Evolutionary conservation across 139 green algal genomes (phyloP).

Genomic region (Astrephomene gubernaculifera): DNA sequence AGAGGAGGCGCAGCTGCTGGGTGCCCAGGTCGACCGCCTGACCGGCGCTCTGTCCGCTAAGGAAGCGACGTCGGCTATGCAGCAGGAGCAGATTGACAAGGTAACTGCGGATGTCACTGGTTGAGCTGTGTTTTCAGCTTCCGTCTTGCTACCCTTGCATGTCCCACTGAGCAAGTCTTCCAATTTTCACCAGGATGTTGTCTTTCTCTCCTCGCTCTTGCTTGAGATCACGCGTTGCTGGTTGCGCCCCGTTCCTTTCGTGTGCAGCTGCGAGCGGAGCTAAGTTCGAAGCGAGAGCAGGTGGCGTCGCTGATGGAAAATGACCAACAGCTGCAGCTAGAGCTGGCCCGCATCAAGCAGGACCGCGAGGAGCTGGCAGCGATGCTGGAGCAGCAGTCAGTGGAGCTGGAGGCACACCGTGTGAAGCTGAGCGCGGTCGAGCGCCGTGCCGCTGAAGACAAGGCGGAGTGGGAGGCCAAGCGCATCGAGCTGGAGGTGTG

Average conservation of each 20-base stretch:
- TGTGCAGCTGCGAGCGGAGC: too few species aligned
- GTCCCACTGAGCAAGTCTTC: too few species aligned
- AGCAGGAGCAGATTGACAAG: slow-evolving; percentile 28
- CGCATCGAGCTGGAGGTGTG: background rate
- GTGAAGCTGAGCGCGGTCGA: slow-evolving; percentile 9
- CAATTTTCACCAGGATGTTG: too few species aligned
- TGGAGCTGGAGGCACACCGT: slow-evolving; percentile 28
- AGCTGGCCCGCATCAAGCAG: background rate
- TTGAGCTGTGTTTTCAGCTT: too few species aligned
- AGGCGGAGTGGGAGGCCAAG: background rate
- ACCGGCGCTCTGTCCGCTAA: background rate
- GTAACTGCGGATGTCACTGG: too few species aligned
- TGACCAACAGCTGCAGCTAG: background rate
- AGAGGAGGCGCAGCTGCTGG: slow-evolving; percentile 9
- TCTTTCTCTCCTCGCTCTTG: too few species aligned
- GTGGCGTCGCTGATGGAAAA: slow-evolving; percentile 33
- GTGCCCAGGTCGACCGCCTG: background rate
- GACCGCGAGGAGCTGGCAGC: slow-evolving; percentile 22
- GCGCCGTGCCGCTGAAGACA: background rate
- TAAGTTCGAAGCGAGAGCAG: slow-evolving; percentile 11
- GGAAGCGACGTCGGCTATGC: background rate
- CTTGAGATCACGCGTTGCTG: too few species aligned
- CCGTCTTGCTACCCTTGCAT: too few species aligned
- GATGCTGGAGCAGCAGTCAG: background rate
- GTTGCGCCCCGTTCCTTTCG: too few species aligned